phyloP scores from a whole-genome alignment of 306 rosid genomes.

The Prinsepia uniflora region DNA sequence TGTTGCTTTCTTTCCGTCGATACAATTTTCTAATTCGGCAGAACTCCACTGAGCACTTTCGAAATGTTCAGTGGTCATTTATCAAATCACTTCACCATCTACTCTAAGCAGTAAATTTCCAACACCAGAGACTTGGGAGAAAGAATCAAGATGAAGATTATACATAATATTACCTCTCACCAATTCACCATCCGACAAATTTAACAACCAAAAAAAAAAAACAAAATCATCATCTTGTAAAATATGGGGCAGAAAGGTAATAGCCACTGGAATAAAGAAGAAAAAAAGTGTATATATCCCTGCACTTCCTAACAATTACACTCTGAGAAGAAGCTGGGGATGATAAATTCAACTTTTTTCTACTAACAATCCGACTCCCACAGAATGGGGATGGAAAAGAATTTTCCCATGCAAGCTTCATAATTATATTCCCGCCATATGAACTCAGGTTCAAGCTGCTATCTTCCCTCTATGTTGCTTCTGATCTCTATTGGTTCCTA shows the following conservation, averaged over 20 bases:
- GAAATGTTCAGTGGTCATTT: not conserved
- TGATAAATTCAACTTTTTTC: conserved; percentile 8
- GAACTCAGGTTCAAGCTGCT: conserved; percentile 33
- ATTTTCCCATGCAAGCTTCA: not conserved
- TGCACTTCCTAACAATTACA: conserved; percentile 32
- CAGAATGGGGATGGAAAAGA: too few relatives aligned
- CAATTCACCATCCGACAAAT: conserved; percentile 34
- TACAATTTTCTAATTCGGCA: too few relatives aligned
- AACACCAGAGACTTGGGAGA: conserved; percentile 31
- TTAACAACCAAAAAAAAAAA: conserved; percentile 13
- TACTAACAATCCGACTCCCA: conserved; percentile 20
- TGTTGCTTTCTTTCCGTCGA: too few relatives aligned
- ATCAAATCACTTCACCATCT: conserved; percentile 17
- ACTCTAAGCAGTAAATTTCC: conserved; percentile 30
- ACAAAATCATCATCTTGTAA: conserved; percentile 11
- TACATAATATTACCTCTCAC: conserved; percentile 39
- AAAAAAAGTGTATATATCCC: conserved; percentile 22
- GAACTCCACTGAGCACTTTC: too few relatives aligned
- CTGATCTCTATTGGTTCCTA: conserved; percentile 31
- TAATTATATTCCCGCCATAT: conserved; percentile 33
- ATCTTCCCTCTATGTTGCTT: conserved; percentile 58
- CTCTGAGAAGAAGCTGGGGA: conserved; percentile 28
- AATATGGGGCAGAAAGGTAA: conserved; percentile 26
- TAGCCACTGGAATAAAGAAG: conserved; percentile 18
- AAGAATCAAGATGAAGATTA: conserved; percentile 35